Conservation (phyloP, 164 flowering plant genomes). For the Nymphaea thermarum region DNA sequence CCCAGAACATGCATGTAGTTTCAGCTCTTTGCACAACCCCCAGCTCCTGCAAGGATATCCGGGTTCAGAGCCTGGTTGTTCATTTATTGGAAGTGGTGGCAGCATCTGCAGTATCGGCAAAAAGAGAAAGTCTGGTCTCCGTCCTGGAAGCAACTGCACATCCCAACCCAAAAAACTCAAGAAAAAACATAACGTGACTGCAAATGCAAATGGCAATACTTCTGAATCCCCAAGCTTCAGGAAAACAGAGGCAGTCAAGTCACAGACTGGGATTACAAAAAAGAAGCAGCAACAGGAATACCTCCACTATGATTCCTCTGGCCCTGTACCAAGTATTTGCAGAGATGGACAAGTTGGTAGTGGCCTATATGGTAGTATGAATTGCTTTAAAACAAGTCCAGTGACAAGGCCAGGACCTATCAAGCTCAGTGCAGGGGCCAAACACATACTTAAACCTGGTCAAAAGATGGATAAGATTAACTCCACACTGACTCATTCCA, state of each 20-base stretch:
- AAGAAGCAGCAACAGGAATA: not conserved
- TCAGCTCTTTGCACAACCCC: slow-evolving; percentile 13
- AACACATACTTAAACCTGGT: slow-evolving; percentile 47
- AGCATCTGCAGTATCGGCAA: slow-evolving; percentile 14
- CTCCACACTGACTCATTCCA: slow-evolving; percentile 28
- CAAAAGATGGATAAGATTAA: slow-evolving; percentile 19
- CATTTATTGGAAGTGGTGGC: slow-evolving; percentile 4
- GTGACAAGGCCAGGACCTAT: slow-evolving; percentile 31
- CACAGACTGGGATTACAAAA: not conserved
- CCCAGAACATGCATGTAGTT: slow-evolving; percentile 12
- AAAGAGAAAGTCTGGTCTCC: slow-evolving; percentile 8
- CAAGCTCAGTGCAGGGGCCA: slow-evolving; percentile 48
- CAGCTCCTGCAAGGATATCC: slow-evolving; percentile 20
- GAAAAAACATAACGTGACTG: not conserved
- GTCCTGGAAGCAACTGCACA: not conserved
- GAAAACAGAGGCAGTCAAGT: not conserved
- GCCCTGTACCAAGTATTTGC: slow-evolving; percentile 10
- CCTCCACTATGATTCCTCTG: slow-evolving; percentile 5
- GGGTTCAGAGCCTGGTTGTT: slow-evolving; percentile 12
- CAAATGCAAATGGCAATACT: not conserved
- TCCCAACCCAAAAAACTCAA: not conserved
- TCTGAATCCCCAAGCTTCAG: not conserved
- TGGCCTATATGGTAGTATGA: slow-evolving; percentile 1
- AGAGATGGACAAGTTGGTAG: slow-evolving; percentile 11
- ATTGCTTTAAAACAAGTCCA: not conserved